A percentile compares a stretch with the other conserved stretches of the same genome.
Evolutionary conservation across 371 early-diverging fungal genomes (phyloP).

Genomic region (Mortierella sp.): DNA sequence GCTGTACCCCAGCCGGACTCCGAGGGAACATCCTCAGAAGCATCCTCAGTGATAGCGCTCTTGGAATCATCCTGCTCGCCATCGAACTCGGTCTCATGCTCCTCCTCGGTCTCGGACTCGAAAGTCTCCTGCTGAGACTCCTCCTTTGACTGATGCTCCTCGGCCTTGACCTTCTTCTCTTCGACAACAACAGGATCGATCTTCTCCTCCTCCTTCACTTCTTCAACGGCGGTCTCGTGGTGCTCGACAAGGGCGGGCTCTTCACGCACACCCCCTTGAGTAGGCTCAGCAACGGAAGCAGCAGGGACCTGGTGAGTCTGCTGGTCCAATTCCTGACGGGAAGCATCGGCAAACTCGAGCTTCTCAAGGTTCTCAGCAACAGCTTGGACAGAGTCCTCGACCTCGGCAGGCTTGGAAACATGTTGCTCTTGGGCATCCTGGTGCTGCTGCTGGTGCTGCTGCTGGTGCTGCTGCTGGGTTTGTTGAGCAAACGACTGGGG

Average conservation of each 20-base stretch:
- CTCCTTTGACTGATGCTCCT: neutral
- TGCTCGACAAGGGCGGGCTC: neutral
- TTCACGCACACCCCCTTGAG: neutral
- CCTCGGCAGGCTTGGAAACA: slow-evolving; percentile 24
- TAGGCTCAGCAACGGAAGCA: neutral
- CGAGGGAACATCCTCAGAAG: slow-evolving; percentile 2
- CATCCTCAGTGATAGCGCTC: neutral
- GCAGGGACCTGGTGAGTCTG: neutral
- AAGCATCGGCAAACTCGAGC: neutral
- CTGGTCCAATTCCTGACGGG: slow-evolving; percentile 24
- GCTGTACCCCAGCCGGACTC: slow-evolving; percentile 13
- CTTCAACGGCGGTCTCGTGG: neutral
- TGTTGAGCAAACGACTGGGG: slow-evolving; percentile 7
- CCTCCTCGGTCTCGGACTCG: neutral
- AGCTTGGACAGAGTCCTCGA: neutral
- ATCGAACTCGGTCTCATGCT: neutral
- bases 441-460: slow-evolving; percentile 12
- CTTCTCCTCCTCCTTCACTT: slow-evolving; percentile 4
- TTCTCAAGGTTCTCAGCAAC: slow-evolving; percentile 4
- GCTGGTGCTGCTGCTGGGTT: neutral
- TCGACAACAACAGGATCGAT: neutral
- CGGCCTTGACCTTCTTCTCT: neutral
- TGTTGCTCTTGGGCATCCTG: slow-evolving; percentile 17
- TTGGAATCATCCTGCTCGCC: slow-evolving; percentile 1
- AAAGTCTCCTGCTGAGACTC: neutral